These are phyloP conservation scores for Myriosclerotinia duriaeana DNA, from an alignment of 2,329 filamentous ascomycete species.

Conservation along the genomic window DNA sequence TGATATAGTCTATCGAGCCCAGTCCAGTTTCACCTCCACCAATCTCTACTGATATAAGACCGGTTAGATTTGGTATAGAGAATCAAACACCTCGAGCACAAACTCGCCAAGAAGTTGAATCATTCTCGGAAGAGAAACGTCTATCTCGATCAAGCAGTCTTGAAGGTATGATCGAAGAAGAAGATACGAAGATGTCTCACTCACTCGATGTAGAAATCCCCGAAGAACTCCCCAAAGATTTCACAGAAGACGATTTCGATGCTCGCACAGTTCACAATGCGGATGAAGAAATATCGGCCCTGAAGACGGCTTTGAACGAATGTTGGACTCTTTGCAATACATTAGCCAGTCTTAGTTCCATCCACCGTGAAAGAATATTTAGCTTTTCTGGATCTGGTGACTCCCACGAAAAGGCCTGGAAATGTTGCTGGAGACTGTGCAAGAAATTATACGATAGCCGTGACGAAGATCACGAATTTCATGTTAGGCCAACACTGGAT, in stretches of 20 bases:
- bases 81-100: constrained; percentile 79
- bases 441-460: constrained; percentile 82
- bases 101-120: constrained; percentile 72
- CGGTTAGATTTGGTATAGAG: constrained; percentile 63
- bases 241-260: constrained; percentile 48
- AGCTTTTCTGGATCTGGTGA: constrained; percentile 71
- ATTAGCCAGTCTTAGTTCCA: constrained; percentile 78
- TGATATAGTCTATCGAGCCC: constrained; percentile 33
- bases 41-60: constrained; percentile 72
- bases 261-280: constrained; percentile 46
- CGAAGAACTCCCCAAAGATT: constrained; percentile 46
- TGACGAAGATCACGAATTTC: constrained; percentile 66
- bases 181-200: constrained; percentile 28
- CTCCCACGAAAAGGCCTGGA: constrained; percentile 86
- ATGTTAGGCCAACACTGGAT: constrained; percentile 74
- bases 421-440: constrained; percentile 89
- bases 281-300: constrained; percentile 62
- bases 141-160: constrained; percentile 63
- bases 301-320: constrained; percentile 77
- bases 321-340: constrained; percentile 96
- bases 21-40: constrained; percentile 58
- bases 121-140: constrained; percentile 50
- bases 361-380: constrained; percentile 77
- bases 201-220: constrained; percentile 41
- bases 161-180: constrained; percentile 58